A percentile compares a stretch with the other conserved stretches of the same genome.
Conservation (phyloP, 2,329 filamentous ascomycete species). For the Alternaria sp. region DNA sequence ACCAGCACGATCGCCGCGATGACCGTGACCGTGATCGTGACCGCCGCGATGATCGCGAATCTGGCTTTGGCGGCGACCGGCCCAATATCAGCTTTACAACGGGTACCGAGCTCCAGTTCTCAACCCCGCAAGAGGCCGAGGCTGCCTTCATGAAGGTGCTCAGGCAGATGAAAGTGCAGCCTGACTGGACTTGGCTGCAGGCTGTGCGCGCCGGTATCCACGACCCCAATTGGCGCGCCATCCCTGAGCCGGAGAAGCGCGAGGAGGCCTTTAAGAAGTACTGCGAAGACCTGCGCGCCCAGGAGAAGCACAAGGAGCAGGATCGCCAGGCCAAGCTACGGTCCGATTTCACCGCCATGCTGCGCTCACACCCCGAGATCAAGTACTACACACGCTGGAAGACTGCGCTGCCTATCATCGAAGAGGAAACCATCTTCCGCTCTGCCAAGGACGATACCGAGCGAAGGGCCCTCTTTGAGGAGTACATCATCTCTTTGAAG, state of each 20-base stretch:
- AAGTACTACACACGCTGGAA: slow-evolving; percentile 97
- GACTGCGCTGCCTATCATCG: slow-evolving; percentile 91
- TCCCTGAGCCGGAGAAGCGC: slow-evolving; percentile 91
- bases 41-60: slow-evolving; percentile 56
- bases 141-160: slow-evolving; percentile 91
- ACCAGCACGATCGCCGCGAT: slow-evolving; percentile 37
- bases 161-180: slow-evolving; percentile 82
- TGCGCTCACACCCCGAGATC: slow-evolving; percentile 95
- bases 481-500: slow-evolving; percentile 87
- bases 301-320: slow-evolving; percentile 94
- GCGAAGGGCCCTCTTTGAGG: slow-evolving; percentile 88
- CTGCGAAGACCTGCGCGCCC: slow-evolving; percentile 83
- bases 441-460: slow-evolving; percentile 88
- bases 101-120: slow-evolving; percentile 61
- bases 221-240: slow-evolving; percentile 89
- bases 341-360: slow-evolving; percentile 93
- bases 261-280: slow-evolving; percentile 95
- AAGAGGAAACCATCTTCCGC: slow-evolving; percentile 94
- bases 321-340: slow-evolving; percentile 91
- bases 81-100: slow-evolving; percentile 52
- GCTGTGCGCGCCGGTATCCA: slow-evolving; percentile 85
- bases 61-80: slow-evolving; percentile 54
- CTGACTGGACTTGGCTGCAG: slow-evolving; percentile 93
- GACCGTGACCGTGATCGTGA: slow-evolving; percentile 55
- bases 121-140: slow-evolving; percentile 82